A percentile compares a stretch with the other conserved stretches of the same genome.
Evolutionary conservation across 495 filamentous ascomycete species (phyloP).

Genomic region (Trichodelitschia bisporula): DNA sequence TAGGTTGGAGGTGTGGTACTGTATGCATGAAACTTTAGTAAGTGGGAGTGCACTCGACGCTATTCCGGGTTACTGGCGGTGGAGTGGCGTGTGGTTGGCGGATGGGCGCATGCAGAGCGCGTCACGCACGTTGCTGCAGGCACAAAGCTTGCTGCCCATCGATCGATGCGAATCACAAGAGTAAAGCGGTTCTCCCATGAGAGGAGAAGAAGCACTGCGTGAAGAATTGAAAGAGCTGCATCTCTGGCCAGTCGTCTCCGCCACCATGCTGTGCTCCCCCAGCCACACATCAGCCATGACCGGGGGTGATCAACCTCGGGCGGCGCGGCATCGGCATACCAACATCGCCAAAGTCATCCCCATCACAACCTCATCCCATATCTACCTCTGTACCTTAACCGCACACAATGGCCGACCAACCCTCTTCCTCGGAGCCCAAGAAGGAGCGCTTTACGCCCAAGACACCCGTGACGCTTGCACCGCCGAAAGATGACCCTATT

Average conservation of each 20-base stretch:
- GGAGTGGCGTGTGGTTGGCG: no score
- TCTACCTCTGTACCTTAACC: no score
- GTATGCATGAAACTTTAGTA: neutral
- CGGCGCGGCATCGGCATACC: neutral
- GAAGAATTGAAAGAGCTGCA: no score
- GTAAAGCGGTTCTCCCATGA: no score
- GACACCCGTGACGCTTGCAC: slow-evolving; percentile 49
- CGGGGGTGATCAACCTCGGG: neutral
- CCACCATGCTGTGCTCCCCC: neutral
- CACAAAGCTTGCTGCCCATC: no score
- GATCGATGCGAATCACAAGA: no score
- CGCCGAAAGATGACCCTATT: slow-evolving; percentile 76
- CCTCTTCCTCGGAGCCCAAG: slow-evolving; percentile 28
- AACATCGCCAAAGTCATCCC: neutral
- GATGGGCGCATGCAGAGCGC: no score
- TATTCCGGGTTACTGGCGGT: no score
- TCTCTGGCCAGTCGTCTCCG: no score
- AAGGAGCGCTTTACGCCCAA: slow-evolving; percentile 68
- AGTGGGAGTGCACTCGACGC: neutral
- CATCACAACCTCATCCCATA: neutral
- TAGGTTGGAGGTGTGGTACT: neutral
- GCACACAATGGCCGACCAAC: no score
- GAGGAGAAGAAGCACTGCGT: no score
- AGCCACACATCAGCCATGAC: neutral
- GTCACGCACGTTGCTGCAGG: no score